phyloP scores from a whole-genome alignment of 148 eudicot species.

The Hydrangea macrophylla region DNA sequence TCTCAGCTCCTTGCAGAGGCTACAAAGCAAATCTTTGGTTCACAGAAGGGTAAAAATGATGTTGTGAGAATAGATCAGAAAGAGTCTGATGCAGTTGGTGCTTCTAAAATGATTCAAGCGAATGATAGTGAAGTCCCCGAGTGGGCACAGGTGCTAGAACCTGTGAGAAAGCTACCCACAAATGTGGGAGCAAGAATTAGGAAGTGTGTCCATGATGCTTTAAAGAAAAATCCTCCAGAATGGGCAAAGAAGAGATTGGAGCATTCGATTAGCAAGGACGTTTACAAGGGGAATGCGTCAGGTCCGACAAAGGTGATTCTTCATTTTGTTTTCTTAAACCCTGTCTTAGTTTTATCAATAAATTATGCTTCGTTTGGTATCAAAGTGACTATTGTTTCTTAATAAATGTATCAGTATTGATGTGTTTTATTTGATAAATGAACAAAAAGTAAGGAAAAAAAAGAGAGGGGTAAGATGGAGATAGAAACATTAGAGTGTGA shows the following conservation, averaged over 20 bases:
- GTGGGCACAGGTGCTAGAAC: constrained; percentile 53
- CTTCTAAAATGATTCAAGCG: constrained; percentile 16
- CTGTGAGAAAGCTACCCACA: constrained; percentile 52
- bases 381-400: too few species aligned
- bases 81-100: constrained; percentile 26
- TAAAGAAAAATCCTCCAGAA: constrained; percentile 43
- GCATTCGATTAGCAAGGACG: constrained; percentile 56
- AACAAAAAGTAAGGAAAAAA: too few species aligned
- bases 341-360: neutral
- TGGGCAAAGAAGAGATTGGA: constrained; percentile 53
- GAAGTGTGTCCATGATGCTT: constrained; percentile 42
- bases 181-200: constrained; percentile 62
- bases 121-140: constrained; percentile 33
- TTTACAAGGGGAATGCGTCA: constrained; percentile 68
- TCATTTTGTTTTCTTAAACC: neutral
- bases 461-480: too few species aligned
- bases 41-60: constrained; percentile 26
- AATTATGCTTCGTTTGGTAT: too few species aligned
- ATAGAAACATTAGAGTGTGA: too few species aligned
- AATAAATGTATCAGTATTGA: too few species aligned
- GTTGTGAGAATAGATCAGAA: constrained; percentile 20
- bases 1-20: constrained; percentile 63
- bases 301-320: constrained; percentile 63
- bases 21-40: constrained; percentile 37
- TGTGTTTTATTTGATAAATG: too few species aligned